phyloP scores from a whole-genome alignment of 176 grass and related monocot genomes.

The Echinochloa phyllopogon region DNA sequence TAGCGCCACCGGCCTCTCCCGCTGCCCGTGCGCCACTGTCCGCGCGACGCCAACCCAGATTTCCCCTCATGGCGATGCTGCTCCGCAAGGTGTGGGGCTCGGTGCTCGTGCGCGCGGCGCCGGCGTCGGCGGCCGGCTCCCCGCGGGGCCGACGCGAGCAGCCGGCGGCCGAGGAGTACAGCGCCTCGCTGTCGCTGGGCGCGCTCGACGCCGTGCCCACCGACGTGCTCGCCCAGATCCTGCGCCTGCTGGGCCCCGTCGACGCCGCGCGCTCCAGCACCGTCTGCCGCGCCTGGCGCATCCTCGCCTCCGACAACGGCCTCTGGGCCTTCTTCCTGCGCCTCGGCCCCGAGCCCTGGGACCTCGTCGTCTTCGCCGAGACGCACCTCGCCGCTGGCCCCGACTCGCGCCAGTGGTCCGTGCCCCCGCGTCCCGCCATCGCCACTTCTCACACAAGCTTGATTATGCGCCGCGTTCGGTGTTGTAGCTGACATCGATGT shows the following conservation, averaged over 20 bases:
- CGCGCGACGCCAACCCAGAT: neutral
- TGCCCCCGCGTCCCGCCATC: neutral
- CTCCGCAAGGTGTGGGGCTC: slow-evolving; percentile 78
- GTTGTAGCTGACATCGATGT: slow-evolving; percentile 18
- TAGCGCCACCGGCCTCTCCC: slow-evolving; percentile 16
- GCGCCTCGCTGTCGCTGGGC: slow-evolving; percentile 60
- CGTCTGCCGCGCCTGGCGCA: slow-evolving; percentile 69
- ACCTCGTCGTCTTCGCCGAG: slow-evolving; percentile 83
- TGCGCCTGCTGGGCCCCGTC: slow-evolving; percentile 67
- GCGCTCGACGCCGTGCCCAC: slow-evolving; percentile 68
- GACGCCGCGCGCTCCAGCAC: slow-evolving; percentile 58
- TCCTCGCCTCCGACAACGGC: slow-evolving; percentile 72
- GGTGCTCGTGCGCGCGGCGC: slow-evolving; percentile 53
- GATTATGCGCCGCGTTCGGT: neutral
- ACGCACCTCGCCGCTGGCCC: slow-evolving; percentile 64
- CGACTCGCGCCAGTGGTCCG: slow-evolving; percentile 39
- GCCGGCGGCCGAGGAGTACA: slow-evolving; percentile 21
- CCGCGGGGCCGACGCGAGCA: slow-evolving; percentile 10
- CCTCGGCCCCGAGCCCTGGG: slow-evolving; percentile 74
- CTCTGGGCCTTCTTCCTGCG: slow-evolving; percentile 83
- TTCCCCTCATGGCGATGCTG: slow-evolving; percentile 56
- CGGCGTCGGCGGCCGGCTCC: slow-evolving; percentile 10
- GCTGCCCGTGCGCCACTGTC: neutral
- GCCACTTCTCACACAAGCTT: neutral
- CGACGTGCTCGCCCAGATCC: slow-evolving; percentile 82